phyloP scores from a whole-genome alignment of 164 flowering plant genomes.

The Tetracentron sinense region DNA sequence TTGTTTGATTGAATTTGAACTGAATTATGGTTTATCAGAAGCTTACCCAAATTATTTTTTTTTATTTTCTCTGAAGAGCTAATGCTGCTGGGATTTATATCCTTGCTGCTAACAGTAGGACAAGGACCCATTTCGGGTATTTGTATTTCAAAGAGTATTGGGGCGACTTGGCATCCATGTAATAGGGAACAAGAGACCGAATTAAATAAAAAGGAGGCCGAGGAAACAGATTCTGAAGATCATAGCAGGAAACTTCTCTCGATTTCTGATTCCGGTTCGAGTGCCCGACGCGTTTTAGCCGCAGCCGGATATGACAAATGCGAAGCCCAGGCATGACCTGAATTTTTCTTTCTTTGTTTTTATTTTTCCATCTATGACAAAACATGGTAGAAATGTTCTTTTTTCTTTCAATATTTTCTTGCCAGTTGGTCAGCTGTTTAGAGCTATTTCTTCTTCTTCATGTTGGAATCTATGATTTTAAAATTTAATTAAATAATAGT shows the following conservation, averaged over 20 bases:
- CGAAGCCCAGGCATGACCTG: conserved; percentile 3
- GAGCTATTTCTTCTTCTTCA: too few species aligned
- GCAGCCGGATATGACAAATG: conserved; percentile 16
- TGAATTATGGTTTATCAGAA: neutral
- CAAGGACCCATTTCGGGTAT: conserved; percentile 34
- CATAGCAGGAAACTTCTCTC: conserved; percentile 12
- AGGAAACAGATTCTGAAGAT: neutral
- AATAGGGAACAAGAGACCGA: conserved; percentile 20
- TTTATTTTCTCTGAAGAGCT: conserved; percentile 35
- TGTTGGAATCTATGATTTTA: too few species aligned
- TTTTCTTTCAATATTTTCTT: too few species aligned
- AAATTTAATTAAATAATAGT: too few species aligned
- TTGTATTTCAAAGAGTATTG: conserved; percentile 37
- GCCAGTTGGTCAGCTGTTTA: too few species aligned
- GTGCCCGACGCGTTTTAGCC: conserved; percentile 15
- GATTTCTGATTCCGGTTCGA: neutral
- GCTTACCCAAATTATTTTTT: neutral
- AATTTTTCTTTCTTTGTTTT: neutral
- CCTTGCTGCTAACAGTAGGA: conserved; percentile 47
- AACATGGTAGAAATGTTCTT: too few species aligned
- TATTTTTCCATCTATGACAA: too few species aligned
- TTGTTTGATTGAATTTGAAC: neutral
- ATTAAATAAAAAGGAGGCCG: neutral
- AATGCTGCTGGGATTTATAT: conserved; percentile 73
- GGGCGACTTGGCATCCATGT: conserved; percentile 51